These are phyloP conservation scores for Colletotrichum somersetense DNA, from an alignment of 2,329 filamentous ascomycete species.

Conservation along the genomic window DNA sequence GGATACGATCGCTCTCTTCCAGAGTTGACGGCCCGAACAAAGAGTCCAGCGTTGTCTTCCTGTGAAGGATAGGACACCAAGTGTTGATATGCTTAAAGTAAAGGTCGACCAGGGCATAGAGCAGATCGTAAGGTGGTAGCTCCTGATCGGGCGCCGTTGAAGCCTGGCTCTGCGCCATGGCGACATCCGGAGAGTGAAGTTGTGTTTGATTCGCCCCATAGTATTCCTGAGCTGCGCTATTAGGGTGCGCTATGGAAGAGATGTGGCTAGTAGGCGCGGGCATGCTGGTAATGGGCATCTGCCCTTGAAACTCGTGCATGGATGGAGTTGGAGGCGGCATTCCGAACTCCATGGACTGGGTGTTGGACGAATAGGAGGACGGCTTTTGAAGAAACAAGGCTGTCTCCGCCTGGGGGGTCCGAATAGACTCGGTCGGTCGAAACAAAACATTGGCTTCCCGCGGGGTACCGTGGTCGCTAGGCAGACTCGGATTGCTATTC, in stretches of 20 bases:
- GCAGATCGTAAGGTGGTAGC: slow-evolving; percentile 79
- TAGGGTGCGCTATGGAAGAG: slow-evolving; percentile 53
- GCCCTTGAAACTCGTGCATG: slow-evolving; percentile 64
- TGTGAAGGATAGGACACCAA: slow-evolving; percentile 92
- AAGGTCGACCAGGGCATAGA: slow-evolving; percentile 79
- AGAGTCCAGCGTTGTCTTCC: slow-evolving; percentile 82
- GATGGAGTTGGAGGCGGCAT: slow-evolving; percentile 61
- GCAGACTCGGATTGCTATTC: slow-evolving; percentile 63
- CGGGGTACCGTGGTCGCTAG: slow-evolving; percentile 69
- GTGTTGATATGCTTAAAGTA: slow-evolving; percentile 86
- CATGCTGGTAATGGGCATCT: slow-evolving; percentile 57
- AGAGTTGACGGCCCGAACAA: slow-evolving; percentile 83
- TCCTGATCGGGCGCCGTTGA: slow-evolving; percentile 71
- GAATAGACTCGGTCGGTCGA: slow-evolving; percentile 61
- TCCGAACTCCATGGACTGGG: slow-evolving; percentile 64
- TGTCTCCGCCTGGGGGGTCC: slow-evolving; percentile 69
- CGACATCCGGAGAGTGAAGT: slow-evolving; percentile 70
- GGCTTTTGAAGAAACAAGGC: slow-evolving; percentile 73
- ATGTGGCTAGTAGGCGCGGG: slow-evolving; percentile 50
- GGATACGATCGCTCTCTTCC: slow-evolving; percentile 84
- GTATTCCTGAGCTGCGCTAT: slow-evolving; percentile 62
- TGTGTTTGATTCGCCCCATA: slow-evolving; percentile 59
- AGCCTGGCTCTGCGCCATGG: slow-evolving; percentile 62
- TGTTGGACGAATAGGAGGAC: slow-evolving; percentile 60
- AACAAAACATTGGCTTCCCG: slow-evolving; percentile 63